These are phyloP conservation scores for Cynanchum wilfordii DNA, from an alignment of 257 asterid genomes.

Conservation along the genomic window DNA sequence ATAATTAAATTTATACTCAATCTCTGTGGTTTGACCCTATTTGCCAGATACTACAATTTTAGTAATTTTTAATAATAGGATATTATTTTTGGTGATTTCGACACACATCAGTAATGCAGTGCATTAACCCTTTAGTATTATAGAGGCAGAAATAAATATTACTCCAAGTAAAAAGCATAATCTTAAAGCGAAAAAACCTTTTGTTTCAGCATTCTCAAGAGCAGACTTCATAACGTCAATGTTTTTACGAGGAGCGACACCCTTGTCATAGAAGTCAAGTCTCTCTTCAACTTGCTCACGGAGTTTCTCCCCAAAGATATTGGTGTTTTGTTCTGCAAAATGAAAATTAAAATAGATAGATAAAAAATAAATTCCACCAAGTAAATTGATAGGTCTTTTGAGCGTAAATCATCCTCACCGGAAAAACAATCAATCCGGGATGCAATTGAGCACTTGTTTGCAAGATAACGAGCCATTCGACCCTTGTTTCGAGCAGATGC, in stretches of 20 bases:
- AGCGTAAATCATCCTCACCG: slow-evolving; percentile 29
- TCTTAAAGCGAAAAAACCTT: slow-evolving; percentile 41
- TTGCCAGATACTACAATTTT: no score
- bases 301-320: slow-evolving; percentile 79
- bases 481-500: slow-evolving; percentile 92
- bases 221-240: slow-evolving; percentile 86
- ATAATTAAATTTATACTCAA: no score
- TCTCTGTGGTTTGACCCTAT: no score
- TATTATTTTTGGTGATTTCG: no score
- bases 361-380: neutral
- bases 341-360: neutral
- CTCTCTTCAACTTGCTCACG: slow-evolving; percentile 98
- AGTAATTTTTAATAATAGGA: no score
- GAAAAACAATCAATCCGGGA: slow-evolving; percentile 87
- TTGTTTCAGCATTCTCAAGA: slow-evolving; percentile 38
- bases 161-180: neutral
- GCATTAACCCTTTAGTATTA: no score
- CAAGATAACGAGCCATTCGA: slow-evolving; percentile 97
- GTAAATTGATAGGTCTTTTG: neutral
- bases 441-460: slow-evolving; percentile 97
- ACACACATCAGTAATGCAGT: no score
- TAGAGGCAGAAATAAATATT: neutral
- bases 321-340: slow-evolving; percentile 57
- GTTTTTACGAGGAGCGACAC: slow-evolving; percentile 94
- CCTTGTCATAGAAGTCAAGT: slow-evolving; percentile 89